Conservation (phyloP, 352 stramenopile genomes). For the Pythium aquatile region DNA sequence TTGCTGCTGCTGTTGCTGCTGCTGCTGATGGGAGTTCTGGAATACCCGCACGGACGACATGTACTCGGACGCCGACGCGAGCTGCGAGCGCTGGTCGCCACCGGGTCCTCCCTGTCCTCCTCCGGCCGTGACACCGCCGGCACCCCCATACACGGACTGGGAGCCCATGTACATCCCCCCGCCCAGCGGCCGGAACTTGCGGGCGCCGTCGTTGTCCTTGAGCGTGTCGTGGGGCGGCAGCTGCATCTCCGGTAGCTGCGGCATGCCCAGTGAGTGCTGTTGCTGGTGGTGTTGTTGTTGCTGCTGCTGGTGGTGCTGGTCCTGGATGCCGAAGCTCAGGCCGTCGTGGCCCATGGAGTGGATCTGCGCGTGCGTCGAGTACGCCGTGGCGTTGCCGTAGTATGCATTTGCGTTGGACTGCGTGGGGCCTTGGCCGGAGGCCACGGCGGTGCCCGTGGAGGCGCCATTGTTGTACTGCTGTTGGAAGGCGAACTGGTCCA, state of each 20-base stretch:
- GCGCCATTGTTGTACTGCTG: constrained; percentile 22
- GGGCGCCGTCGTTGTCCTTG: constrained; percentile 16
- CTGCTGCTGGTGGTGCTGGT: constrained; percentile 6
- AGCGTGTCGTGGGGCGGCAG: constrained; percentile 20
- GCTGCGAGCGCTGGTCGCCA: not conserved
- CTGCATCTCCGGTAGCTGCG: constrained; percentile 26
- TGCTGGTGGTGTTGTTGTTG: constrained; percentile 19
- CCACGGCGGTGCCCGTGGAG: not conserved
- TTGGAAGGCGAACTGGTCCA: constrained; percentile 22
- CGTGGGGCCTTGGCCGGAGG: no score
- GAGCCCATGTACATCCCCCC: constrained; percentile 21
- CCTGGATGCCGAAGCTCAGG: constrained; percentile 16
- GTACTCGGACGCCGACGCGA: constrained; percentile 12
- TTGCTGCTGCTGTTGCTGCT: constrained; percentile 27
- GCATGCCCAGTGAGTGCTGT: constrained; percentile 20
- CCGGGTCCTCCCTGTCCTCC: not conserved
- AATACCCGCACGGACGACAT: constrained; percentile 22
- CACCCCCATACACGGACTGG: constrained; percentile 13
- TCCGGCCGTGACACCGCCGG: not conserved
- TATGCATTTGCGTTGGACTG: constrained; percentile 12
- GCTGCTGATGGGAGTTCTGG: constrained; percentile 24
- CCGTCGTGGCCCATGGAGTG: constrained; percentile 5
- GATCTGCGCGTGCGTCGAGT: constrained; percentile 10
- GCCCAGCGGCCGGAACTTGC: constrained; percentile 25
- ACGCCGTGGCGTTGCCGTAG: constrained; percentile 2